These are phyloP conservation scores for Spathaspora gorwiae DNA, from an alignment of 805 yeast genomes.

Conservation along the genomic window DNA sequence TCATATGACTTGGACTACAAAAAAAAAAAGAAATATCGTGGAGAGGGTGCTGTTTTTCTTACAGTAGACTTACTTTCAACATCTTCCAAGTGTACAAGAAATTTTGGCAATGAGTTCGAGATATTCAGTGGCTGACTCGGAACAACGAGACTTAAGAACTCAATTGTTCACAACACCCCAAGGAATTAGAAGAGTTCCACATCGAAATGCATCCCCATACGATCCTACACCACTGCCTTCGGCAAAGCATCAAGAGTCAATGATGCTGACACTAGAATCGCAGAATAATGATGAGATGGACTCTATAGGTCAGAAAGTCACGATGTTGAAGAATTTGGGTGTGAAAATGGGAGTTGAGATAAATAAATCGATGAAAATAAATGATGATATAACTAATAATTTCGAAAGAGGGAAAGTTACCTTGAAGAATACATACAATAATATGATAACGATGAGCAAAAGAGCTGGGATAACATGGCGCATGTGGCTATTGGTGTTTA, in stretches of 20 bases:
- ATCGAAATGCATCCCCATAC: constrained; percentile 36
- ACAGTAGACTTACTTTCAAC: too few relatives aligned
- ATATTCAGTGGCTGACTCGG: constrained; percentile 29
- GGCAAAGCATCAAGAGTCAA: constrained; percentile 40
- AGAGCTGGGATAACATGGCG: constrained; percentile 43
- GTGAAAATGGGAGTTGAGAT: constrained; percentile 41
- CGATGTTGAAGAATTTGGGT: constrained; percentile 38
- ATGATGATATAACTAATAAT: constrained; percentile 36
- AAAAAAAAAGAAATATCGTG: too few relatives aligned
- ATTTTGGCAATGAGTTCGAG: constrained; percentile 19
- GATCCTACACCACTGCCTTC: constrained; percentile 21
- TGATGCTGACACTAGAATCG: constrained; percentile 39
- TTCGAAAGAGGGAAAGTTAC: constrained; percentile 38
- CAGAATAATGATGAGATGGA: constrained; percentile 41
- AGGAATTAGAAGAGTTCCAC: constrained; percentile 18
- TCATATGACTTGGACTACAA: background rate
- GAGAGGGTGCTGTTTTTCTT: too few relatives aligned
- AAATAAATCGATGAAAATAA: constrained; percentile 35
- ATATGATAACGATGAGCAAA: constrained; percentile 43
- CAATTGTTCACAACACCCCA: constrained; percentile 30
- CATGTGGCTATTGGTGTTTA: constrained; percentile 41
- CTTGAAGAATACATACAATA: constrained; percentile 38
- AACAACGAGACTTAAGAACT: constrained; percentile 40
- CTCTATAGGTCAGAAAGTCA: constrained; percentile 37
- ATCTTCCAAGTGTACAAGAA: too few relatives aligned